phyloP scores from a whole-genome alignment of 305 asterid species.

The Fraxinus ornus region DNA sequence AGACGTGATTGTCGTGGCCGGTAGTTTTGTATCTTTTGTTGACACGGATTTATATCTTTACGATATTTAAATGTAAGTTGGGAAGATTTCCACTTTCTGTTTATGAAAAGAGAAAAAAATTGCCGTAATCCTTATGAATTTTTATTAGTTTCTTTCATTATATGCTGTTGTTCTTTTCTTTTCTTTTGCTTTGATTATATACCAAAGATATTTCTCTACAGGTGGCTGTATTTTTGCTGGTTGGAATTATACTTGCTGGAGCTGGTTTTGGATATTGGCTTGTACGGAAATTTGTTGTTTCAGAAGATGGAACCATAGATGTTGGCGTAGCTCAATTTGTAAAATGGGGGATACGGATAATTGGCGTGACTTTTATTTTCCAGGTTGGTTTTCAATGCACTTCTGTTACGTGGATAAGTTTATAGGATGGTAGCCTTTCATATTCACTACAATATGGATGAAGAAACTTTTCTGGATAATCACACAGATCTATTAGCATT shows the following conservation, averaged over 20 bases:
- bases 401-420: slow-evolving; percentile 4
- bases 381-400: slow-evolving; percentile 48
- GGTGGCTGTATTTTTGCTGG: slow-evolving; percentile 69
- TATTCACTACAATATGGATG: background rate
- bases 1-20: background rate
- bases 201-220: slow-evolving; percentile 28
- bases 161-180: slow-evolving; percentile 1
- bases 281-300: slow-evolving; percentile 76
- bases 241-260: slow-evolving; percentile 77
- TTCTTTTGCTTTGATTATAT: background rate
- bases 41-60: background rate
- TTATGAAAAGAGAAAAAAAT: background rate
- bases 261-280: slow-evolving; percentile 93
- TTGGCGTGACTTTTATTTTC: slow-evolving; percentile 65
- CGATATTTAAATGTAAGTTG: slow-evolving; percentile 11
- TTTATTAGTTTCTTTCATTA: background rate
- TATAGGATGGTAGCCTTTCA: slow-evolving; percentile 5
- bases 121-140: background rate
- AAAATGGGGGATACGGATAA: slow-evolving; percentile 77
- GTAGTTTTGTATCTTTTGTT: slow-evolving; percentile 1
- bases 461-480: background rate
- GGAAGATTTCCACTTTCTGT: background rate
- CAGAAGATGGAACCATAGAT: slow-evolving; percentile 80
- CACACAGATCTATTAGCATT: background rate
- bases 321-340: slow-evolving; percentile 79